Conservation (phyloP, 2,329 filamentous ascomycete genomes). For the Aspergillus amoenus region DNA sequence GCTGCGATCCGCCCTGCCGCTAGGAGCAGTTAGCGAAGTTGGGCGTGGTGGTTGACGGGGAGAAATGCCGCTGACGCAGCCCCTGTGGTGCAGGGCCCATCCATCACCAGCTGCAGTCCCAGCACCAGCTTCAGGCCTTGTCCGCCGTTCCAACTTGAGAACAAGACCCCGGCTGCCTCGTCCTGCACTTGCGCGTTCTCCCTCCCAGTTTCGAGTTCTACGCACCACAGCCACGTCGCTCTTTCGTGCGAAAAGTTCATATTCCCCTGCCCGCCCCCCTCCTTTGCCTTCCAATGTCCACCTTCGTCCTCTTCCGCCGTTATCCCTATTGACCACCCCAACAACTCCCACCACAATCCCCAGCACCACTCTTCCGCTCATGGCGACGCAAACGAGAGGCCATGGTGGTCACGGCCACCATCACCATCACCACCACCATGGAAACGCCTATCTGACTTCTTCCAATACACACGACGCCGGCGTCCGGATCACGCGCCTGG, state of each 20-base stretch:
- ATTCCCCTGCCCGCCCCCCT: slow-evolving; percentile 1
- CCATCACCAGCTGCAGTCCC: slow-evolving; percentile 14
- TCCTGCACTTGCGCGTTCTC: slow-evolving; percentile 15
- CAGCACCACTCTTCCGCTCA: slow-evolving; percentile 27
- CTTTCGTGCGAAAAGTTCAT: slow-evolving; percentile 15
- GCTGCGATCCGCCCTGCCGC: not conserved
- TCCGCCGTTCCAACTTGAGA: slow-evolving; percentile 18
- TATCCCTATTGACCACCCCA: slow-evolving; percentile 16
- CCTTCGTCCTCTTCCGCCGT: slow-evolving; percentile 12
- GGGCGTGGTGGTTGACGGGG: slow-evolving; percentile 3
- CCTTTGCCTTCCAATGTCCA: slow-evolving; percentile 17
- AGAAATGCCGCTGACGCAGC: slow-evolving; percentile 34
- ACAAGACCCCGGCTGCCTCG: slow-evolving; percentile 15
- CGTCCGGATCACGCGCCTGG: slow-evolving; percentile 88
- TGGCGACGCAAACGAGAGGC: slow-evolving; percentile 48
- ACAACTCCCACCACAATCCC: slow-evolving; percentile 24
- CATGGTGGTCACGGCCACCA: slow-evolving; percentile 50
- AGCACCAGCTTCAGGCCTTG: slow-evolving; percentile 60
- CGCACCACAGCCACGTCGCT: slow-evolving; percentile 18
- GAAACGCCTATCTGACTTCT: slow-evolving; percentile 79
- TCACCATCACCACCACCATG: slow-evolving; percentile 75
- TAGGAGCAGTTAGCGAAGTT: not conserved
- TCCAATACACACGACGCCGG: slow-evolving; percentile 86
- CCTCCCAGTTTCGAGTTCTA: slow-evolving; percentile 24
- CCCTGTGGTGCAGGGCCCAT: slow-evolving; percentile 40